Conservation (phyloP, 2,329 filamentous ascomycete genomes). For the Torrubiellomyces zombiae region DNA sequence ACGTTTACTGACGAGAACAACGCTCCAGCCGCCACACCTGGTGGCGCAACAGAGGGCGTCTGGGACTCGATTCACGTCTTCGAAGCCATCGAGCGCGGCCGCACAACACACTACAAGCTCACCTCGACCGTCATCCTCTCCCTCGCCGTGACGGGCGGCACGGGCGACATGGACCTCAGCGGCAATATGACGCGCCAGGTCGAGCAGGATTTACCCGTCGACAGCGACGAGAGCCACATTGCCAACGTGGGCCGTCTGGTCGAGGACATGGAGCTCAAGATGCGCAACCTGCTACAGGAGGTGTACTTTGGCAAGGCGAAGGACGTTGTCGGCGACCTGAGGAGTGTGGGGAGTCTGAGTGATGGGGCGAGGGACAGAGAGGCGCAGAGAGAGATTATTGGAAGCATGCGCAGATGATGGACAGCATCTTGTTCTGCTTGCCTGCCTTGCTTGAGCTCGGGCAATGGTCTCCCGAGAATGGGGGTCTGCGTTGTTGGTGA, state of each 20-base stretch:
- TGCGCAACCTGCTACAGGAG: constrained; percentile 94
- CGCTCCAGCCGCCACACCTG: constrained; percentile 44
- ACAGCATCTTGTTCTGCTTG: too few species aligned
- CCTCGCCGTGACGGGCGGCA: constrained; percentile 42
- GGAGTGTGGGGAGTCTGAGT: constrained; percentile 71
- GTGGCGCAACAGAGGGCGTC: constrained; percentile 53
- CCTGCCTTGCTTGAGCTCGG: too few species aligned
- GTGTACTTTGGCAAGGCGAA: constrained; percentile 99
- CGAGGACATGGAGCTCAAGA: constrained; percentile 99
- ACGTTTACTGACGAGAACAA: too few species aligned
- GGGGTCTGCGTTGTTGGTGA: too few species aligned
- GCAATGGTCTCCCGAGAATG: too few species aligned
- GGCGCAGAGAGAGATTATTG: constrained; percentile 77
- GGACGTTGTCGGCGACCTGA: constrained; percentile 89
- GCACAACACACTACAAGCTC: constrained; percentile 90
- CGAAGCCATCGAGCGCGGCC: constrained; percentile 82
- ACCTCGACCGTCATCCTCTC: constrained; percentile 93
- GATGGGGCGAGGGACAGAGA: constrained; percentile 72
- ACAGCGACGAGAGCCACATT: constrained; percentile 84
- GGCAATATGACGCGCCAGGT: constrained; percentile 98
- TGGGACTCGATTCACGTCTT: constrained; percentile 99
- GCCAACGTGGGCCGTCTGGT: constrained; percentile 87
- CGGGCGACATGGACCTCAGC: constrained; percentile 75
- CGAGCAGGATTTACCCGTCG: constrained; percentile 77
- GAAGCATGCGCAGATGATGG: constrained; percentile 33